Conservation (phyloP, 2,329 filamentous ascomycete species). For the Rhynchosporium secalis region DNA sequence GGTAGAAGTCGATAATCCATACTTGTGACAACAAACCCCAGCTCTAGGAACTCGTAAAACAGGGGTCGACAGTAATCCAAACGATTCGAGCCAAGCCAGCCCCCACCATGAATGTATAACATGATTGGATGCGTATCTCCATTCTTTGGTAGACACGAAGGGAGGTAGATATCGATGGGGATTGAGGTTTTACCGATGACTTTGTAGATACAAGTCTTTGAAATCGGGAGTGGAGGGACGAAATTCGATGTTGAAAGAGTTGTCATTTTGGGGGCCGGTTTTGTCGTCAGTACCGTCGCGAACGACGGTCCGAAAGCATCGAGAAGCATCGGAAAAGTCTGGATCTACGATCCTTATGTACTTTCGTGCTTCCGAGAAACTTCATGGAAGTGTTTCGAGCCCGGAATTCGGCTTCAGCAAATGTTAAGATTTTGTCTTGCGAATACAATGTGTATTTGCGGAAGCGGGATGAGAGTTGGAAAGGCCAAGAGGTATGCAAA, state of each 20-base stretch:
- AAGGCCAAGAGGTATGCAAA: neutral
- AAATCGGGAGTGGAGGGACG: constrained; percentile 17
- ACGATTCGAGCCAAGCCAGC: constrained; percentile 26
- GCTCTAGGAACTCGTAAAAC: constrained; percentile 23
- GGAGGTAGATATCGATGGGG: constrained; percentile 24
- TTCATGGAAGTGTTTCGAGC: neutral
- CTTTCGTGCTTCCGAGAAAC: neutral
- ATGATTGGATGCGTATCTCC: constrained; percentile 16
- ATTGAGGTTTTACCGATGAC: constrained; percentile 17
- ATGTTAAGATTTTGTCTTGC: neutral
- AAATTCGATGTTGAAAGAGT: neutral
- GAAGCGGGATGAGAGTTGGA: neutral
- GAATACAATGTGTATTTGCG: neutral
- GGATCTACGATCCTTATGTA: neutral
- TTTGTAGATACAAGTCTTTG: constrained; percentile 27
- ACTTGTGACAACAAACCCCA: constrained; percentile 25
- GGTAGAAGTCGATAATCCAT: constrained; percentile 31
- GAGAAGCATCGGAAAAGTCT: neutral
- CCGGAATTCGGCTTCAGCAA: neutral
- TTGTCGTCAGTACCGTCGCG: neutral
- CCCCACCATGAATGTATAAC: constrained; percentile 29
- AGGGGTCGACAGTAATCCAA: constrained; percentile 26
- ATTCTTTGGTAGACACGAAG: neutral
- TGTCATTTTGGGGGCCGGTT: neutral
- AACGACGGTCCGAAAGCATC: neutral